Conservation (phyloP, 192 early-diverging fungal genomes). For the Coemansia sp. region DNA sequence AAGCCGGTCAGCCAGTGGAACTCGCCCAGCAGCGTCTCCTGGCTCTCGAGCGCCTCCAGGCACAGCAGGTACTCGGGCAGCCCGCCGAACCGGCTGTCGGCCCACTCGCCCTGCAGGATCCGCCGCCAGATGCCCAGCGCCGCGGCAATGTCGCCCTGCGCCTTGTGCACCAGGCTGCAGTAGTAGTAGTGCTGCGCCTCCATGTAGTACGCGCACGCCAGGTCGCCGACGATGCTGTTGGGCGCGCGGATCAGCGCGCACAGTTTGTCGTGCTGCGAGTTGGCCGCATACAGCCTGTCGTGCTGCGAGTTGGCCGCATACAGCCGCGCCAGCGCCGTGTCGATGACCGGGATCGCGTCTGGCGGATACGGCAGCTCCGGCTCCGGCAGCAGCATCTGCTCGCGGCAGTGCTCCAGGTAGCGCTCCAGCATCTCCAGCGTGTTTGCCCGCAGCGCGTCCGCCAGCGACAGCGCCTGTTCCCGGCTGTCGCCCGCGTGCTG, state of each 20-base stretch:
- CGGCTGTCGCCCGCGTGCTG: conserved; percentile 18
- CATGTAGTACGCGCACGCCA: conserved; percentile 21
- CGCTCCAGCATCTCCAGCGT: conserved; percentile 35
- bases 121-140: conserved; percentile 37
- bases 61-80: conserved; percentile 34
- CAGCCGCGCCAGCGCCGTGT: conserved; percentile 34
- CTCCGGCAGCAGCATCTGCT: conserved; percentile 6
- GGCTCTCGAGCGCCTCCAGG: conserved; percentile 3
- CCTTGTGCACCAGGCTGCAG: conserved; percentile 31
- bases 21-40: conserved; percentile 16
- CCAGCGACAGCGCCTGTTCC: conserved; percentile 7
- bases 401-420: conserved; percentile 24
- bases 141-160: conserved; percentile 7
- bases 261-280: conserved; percentile 13
- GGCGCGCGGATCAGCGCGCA: conserved; percentile 5
- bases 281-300: conserved; percentile 11
- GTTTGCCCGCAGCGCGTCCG: conserved; percentile 14
- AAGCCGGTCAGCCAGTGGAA: conserved; percentile 24
- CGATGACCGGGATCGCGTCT: conserved; percentile 28
- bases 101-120: conserved; percentile 17
- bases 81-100: conserved; percentile 29
- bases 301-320: conserved; percentile 20
- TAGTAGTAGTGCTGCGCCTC: conserved; percentile 26
- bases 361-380: conserved; percentile 11
- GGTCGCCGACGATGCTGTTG: conserved; percentile 14